Evolutionary conservation across 1,139 yeast species (phyloP).

Genomic region (Suhomyces chickasaworum): DNA sequence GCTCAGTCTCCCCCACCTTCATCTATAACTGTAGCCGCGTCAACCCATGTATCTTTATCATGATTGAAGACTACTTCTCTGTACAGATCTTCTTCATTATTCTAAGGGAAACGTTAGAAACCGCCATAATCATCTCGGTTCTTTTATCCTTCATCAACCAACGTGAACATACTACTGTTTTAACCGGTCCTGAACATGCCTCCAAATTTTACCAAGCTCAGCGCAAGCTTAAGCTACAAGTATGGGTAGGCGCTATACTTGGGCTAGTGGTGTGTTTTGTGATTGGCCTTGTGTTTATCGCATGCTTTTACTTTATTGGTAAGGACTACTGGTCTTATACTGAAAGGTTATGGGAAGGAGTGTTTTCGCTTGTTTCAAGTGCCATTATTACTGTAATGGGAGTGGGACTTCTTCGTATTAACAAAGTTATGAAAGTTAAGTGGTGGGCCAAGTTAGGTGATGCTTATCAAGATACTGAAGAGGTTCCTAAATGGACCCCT

Average conservation of each 20-base stretch:
- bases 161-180: constrained; percentile 29
- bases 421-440: constrained; percentile 52
- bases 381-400: constrained; percentile 89
- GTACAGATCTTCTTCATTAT: constrained; percentile 86
- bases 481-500: constrained; percentile 3
- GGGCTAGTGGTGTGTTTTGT: constrained; percentile 76
- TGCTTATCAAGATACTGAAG: constrained; percentile 29
- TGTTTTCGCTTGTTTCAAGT: constrained; percentile 79
- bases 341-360: constrained; percentile 91
- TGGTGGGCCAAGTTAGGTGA: constrained; percentile 53
- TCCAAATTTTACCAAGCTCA: constrained; percentile 18
- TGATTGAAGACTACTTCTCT: constrained; percentile 57
- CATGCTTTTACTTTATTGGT: constrained; percentile 74
- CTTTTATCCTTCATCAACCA: constrained; percentile 78
- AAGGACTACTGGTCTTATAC: constrained; percentile 80
- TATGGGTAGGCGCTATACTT: constrained; percentile 77
- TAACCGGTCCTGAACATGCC: constrained; percentile 19
- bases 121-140: constrained; percentile 85
- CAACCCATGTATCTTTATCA: constrained; percentile 1
- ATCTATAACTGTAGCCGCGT: constrained; percentile 1
- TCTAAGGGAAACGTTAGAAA: constrained; percentile 82
- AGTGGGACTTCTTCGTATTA: constrained; percentile 77
- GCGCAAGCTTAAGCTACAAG: constrained; percentile 57
- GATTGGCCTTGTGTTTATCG: constrained; percentile 75
- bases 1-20: no score